Base-by-base conservation (phyloP, 345 rosid species). In the Trapa incisa region DNA sequence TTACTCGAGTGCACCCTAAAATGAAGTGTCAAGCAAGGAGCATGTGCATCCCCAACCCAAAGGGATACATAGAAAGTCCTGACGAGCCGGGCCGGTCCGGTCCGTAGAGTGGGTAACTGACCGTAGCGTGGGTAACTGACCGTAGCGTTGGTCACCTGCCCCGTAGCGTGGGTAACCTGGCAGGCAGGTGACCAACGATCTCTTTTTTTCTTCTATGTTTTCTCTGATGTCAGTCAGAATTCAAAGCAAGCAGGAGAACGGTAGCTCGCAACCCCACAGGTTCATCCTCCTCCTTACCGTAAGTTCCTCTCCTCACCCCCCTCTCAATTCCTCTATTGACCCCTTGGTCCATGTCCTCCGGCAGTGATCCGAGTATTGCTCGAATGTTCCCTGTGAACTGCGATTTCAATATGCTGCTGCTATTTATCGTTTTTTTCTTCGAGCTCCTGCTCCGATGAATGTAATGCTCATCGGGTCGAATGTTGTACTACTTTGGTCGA, bases 101-200 rank as follows among this genome's bases (percentile, higher is more conserved):
- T 22, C 29, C 29, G 29, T 22, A 22, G 29, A 22, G 29, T 22
- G 29, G 29, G 29, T 22, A 22, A 22, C 29, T 22, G 29, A 22
- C 29, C 29, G 29, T 22, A 22, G 29, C 29, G 29, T 22, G 29
- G 29, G 29, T 22, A 70, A 29, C 67, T 22, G 29, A 22, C 29
- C 29, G 29, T 22, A 22, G 29, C 29, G 29, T n/a, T n/a, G n/a
- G n/a, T n/a, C n/a, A n/a, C n/a, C n/a, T n/a, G n/a, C n/a, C n/a
- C 29, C 29, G 29, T 22, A 22, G 29, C 29, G 29, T 22, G 29
- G 29, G 29, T 22, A 70, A 29, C 67, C 67, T 47, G 67, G 61
- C 72, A 63, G 7, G 29, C 39, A 70, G 36, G 52, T 53, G 64
- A 52, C 61, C 73, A 52, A 45, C 67, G 33, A 61, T 37, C 43